These are phyloP conservation scores for Alternaria panax DNA, from an alignment of 2,329 filamentous ascomycete genomes.

Conservation along the genomic window DNA sequence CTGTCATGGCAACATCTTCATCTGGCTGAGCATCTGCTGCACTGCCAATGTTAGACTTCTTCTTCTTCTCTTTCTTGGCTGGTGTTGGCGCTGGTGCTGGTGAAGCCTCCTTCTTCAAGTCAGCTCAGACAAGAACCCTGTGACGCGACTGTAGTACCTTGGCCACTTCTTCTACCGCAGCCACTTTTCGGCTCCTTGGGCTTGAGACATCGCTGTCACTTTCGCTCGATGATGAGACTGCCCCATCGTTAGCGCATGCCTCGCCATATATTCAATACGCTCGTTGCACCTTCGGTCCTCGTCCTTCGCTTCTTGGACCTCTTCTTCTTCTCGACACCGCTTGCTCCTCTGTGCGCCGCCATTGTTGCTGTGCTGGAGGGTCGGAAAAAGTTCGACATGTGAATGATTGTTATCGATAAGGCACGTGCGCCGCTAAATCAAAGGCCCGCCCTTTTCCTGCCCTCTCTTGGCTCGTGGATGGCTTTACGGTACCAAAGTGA, in stretches of 20 bases:
- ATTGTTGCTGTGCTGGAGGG: conserved; percentile 21
- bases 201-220: conserved; percentile 40
- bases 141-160: not conserved
- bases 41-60: conserved; percentile 2
- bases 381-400: conserved; percentile 30
- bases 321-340: conserved; percentile 32
- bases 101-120: conserved; percentile 7
- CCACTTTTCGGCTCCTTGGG: conserved; percentile 19
- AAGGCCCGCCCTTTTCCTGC: conserved; percentile 5
- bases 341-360: conserved; percentile 30
- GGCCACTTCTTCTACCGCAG: conserved; percentile 1
- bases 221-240: conserved; percentile 43
- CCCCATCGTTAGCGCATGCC: conserved; percentile 15
- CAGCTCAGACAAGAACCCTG: not conserved
- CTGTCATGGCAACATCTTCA: conserved; percentile 29
- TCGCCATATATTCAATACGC: not conserved
- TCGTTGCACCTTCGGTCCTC: conserved; percentile 36
- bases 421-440: conserved; percentile 16
- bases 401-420: conserved; percentile 33
- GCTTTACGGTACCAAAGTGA: not conserved
- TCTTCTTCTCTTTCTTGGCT: conserved; percentile 26
- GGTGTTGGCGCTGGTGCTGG: conserved; percentile 5
- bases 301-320: conserved; percentile 41
- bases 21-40: conserved; percentile 14
- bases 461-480: not conserved